Evolutionary conservation across 106 monocot species (phyloP), one percentile per base, ranked within the genome.

Genomic region (Phalaenopsis equestris): DNA sequence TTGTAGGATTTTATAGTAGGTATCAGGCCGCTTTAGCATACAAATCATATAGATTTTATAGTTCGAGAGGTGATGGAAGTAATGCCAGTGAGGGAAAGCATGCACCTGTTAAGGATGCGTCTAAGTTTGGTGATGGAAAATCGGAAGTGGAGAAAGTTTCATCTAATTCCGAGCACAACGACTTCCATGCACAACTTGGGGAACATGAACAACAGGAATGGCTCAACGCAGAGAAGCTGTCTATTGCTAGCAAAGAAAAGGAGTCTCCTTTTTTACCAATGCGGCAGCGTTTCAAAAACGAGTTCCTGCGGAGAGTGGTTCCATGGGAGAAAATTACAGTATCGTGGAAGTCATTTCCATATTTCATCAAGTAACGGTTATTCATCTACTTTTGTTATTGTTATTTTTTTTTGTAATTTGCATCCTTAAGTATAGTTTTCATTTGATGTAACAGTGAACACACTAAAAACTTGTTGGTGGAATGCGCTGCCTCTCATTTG

Each of bases 161-260:
- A 67, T 64, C 79, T 64, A 67, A 67, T 3, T 43, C 43, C 21
- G 58, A 79, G 42, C 19, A 45, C 67, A 42, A 11, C 56, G 75
- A 89, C 73, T 88, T 90, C 64, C 99, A 99, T 87, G 99, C 91
- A 76, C 42, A 83, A 43, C 87, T 99, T 38, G 95, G 99, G 14
- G 87, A 90, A 72, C 88, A 86, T 55, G 99, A 99, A 42, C 99
- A 99, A 77, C 89, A 91, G 76, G 99, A 99, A 82, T 99, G 99
- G 99, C 79, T 93, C 43, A 78, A 82, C 9, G 80, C 55, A 23
- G 93, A 90, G 81, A 91, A 86, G 41, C 79, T 87, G 16, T 85
- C 85, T 9, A 81, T 90, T 74, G 89, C 82, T 42, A 81, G 73
- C 67, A 89, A 83, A 78, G 88, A 56, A 76, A 95, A 82, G 42